Conservation (phyloP, 495 filamentous ascomycete genomes). For the Aspergillus carlsbadensis region DNA sequence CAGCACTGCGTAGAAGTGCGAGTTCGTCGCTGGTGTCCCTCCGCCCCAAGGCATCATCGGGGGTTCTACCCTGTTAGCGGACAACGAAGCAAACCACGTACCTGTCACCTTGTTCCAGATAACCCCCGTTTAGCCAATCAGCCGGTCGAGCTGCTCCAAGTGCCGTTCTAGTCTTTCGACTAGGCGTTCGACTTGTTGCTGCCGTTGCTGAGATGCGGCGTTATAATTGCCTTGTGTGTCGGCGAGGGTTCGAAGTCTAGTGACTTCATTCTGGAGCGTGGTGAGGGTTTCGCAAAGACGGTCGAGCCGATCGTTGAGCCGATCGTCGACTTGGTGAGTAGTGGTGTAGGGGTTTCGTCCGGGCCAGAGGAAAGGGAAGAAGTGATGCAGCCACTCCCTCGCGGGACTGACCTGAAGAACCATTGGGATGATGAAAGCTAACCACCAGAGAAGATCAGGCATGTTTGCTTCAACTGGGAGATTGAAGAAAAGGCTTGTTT, state of each 20-base stretch:
- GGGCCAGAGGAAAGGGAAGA: not conserved
- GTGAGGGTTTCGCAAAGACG: not conserved
- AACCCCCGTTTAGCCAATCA: not conserved
- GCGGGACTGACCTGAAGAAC: conserved; percentile 2
- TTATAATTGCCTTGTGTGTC: too few relatives aligned
- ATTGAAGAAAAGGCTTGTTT: conserved; percentile 3
- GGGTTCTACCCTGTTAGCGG: not conserved
- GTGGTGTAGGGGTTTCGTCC: not conserved
- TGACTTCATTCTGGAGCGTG: not conserved
- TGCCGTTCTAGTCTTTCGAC: not conserved
- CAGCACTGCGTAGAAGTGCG: conserved; percentile 38
- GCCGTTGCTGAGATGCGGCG: not conserved
- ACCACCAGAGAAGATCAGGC: not conserved
- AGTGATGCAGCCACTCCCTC: not conserved
- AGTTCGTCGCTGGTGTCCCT: conserved; percentile 33
- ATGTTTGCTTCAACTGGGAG: conserved; percentile 1
- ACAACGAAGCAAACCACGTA: not conserved
- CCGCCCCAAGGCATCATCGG: conserved; percentile 1
- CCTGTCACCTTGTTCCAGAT: not conserved
- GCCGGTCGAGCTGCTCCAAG: not conserved
- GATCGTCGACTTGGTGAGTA: too few relatives aligned
- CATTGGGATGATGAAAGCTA: conserved; percentile 1
- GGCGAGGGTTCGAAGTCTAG: not conserved
- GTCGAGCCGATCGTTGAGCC: not conserved
- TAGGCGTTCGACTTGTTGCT: not conserved